phyloP scores from a whole-genome alignment of 805 yeast species.

The Candida morakotiae region DNA sequence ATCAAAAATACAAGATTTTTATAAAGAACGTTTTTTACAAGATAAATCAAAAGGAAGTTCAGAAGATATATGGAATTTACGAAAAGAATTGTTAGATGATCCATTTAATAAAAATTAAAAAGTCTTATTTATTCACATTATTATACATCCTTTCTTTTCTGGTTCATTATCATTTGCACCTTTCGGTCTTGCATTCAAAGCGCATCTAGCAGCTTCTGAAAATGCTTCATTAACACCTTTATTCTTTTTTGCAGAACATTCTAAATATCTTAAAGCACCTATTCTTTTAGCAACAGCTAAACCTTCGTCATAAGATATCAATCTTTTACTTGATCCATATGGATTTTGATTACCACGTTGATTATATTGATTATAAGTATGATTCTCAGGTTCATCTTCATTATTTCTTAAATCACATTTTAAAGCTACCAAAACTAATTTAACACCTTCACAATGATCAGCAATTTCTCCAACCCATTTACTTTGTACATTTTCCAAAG shows the following conservation, averaged over 20 bases:
- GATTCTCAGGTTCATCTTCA: constrained; percentile 37
- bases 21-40: constrained; percentile 57
- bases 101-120: constrained; percentile 31
- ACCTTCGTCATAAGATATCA: constrained; percentile 91
- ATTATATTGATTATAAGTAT: constrained; percentile 20
- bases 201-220: constrained; percentile 97
- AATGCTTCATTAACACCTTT: constrained; percentile 99
- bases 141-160: constrained; percentile 35
- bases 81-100: constrained; percentile 27
- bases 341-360: constrained; percentile 33
- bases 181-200: constrained; percentile 82
- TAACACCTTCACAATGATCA: constrained; percentile 96
- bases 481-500: constrained; percentile 89
- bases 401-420: constrained; percentile 86
- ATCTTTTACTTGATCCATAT: constrained; percentile 39
- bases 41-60: constrained; percentile 67
- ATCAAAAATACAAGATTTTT: constrained; percentile 60
- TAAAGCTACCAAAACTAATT: constrained; percentile 86
- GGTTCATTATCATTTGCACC: constrained; percentile 54
- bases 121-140: constrained; percentile 23
- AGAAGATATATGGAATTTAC: constrained; percentile 77
- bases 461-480: constrained; percentile 97
- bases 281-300: constrained; percentile 86
- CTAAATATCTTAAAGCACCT: constrained; percentile 91
- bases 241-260: constrained; percentile 94